Evolutionary conservation across 345 rosid species (phyloP).

Genomic region (Trapa incisa): DNA sequence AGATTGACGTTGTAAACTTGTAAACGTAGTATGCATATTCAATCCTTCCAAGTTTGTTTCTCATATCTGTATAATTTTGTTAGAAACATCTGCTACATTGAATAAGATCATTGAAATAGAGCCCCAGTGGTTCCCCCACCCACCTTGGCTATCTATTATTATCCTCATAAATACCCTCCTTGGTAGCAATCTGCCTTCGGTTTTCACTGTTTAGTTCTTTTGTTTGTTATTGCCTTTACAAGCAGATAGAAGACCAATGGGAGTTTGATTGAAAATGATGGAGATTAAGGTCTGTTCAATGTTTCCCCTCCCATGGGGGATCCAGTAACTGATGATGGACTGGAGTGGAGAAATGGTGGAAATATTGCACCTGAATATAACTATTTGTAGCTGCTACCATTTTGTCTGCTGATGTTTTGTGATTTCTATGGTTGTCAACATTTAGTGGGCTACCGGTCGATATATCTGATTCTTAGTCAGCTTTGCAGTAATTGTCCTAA

Average conservation of each 20-base stretch:
- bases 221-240: neutral
- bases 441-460: neutral
- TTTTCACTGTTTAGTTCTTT: slow-evolving; percentile 5
- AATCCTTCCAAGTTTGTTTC: neutral
- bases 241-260: slow-evolving; percentile 6
- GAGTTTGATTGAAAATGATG: slow-evolving; percentile 1
- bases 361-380: neutral
- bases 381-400: neutral
- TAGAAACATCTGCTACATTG: neutral
- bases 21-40: slow-evolving; percentile 1
- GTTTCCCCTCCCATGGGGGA: neutral
- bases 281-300: neutral
- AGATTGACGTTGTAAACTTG: neutral
- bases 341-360: neutral
- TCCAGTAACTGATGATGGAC: neutral
- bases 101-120: neutral
- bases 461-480: neutral
- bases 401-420: neutral
- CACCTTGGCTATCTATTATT: neutral
- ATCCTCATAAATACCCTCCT: neutral
- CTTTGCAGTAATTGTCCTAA: neutral
- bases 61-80: neutral
- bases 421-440: neutral
- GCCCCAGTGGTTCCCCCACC: neutral
- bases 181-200: neutral